Evolutionary conservation across 441 rosid species (phyloP).

Genomic region (Gossypium schwendimanii): DNA sequence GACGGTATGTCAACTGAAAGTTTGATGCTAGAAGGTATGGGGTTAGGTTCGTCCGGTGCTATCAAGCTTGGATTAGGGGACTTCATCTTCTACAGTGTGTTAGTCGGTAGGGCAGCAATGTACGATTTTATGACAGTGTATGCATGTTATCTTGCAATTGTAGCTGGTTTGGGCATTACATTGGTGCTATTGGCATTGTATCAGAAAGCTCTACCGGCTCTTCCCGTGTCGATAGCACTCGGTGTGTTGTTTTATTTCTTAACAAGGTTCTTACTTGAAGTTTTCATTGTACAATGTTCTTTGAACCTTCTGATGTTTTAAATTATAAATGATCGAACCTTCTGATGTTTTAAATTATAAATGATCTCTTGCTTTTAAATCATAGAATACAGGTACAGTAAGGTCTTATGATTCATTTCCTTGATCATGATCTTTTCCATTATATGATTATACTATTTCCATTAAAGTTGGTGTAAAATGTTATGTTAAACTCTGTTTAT

Average conservation of each 20-base stretch:
- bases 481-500: not conserved
- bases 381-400: not conserved
- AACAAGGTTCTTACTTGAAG: slow-evolving; percentile 63
- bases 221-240: slow-evolving; percentile 70
- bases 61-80: slow-evolving; percentile 88
- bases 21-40: slow-evolving; percentile 62
- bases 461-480: not conserved
- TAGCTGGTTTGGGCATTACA: slow-evolving; percentile 80
- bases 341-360: slow-evolving; percentile 54
- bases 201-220: slow-evolving; percentile 84
- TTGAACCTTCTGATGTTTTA: too few relatives aligned
- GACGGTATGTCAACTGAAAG: slow-evolving; percentile 30
- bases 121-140: slow-evolving; percentile 88
- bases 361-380: not conserved
- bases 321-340: too few relatives aligned
- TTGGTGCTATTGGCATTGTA: slow-evolving; percentile 73
- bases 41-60: slow-evolving; percentile 80
- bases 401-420: slow-evolving; percentile 14
- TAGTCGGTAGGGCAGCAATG: slow-evolving; percentile 91
- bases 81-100: slow-evolving; percentile 82
- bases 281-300: slow-evolving; percentile 67
- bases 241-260: slow-evolving; percentile 78
- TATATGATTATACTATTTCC: not conserved
- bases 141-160: slow-evolving; percentile 82
- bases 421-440: not conserved